A percentile compares a stretch with the other conserved stretches of the same genome.
Evolutionary conservation across 2,329 filamentous ascomycete species (phyloP).

Genomic region (Neonectria sp.): DNA sequence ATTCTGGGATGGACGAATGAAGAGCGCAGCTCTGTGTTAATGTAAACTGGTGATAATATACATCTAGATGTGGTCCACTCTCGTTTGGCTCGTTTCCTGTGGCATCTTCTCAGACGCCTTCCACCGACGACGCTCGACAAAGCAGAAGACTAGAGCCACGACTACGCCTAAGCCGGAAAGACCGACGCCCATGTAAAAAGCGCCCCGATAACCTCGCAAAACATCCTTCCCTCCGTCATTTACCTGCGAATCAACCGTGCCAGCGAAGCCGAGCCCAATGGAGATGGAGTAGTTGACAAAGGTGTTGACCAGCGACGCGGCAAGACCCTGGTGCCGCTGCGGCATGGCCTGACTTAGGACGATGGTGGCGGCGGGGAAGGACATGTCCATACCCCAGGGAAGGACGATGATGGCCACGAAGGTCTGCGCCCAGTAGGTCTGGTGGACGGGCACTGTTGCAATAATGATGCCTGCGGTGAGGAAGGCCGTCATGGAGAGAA

Average conservation of each 20-base stretch:
- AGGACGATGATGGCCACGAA: conserved; percentile 62
- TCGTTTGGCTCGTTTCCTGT: too few species aligned
- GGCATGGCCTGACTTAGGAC: conserved; percentile 67
- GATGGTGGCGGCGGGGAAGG: conserved; percentile 71
- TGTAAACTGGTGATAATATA: too few species aligned
- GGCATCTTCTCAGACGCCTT: conserved; percentile 10
- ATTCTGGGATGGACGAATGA: conserved; percentile 1
- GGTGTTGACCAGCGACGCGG: conserved; percentile 68
- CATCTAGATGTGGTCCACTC: too few species aligned
- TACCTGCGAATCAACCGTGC: conserved; percentile 66
- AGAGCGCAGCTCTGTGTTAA: conserved; percentile 1
- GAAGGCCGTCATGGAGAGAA: conserved; percentile 58
- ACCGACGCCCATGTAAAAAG: conserved; percentile 58
- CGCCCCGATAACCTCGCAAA: conserved; percentile 55
- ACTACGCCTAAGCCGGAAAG: conserved; percentile 54
- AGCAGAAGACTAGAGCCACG: conserved; percentile 40
- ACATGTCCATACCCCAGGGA: conserved; percentile 75
- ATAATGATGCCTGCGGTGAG: conserved; percentile 56
- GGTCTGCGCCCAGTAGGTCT: conserved; percentile 73
- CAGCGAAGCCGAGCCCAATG: conserved; percentile 73
- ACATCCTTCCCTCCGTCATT: conserved; percentile 46
- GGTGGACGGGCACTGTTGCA: conserved; percentile 62
- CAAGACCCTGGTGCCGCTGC: conserved; percentile 57
- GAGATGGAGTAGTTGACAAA: conserved; percentile 76
- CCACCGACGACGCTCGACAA: conserved; percentile 24